A percentile compares a stretch with the other conserved stretches of the same genome.
phyloP scores from a whole-genome alignment of 805 yeast species.

The Myxozyma kluyveri region DNA sequence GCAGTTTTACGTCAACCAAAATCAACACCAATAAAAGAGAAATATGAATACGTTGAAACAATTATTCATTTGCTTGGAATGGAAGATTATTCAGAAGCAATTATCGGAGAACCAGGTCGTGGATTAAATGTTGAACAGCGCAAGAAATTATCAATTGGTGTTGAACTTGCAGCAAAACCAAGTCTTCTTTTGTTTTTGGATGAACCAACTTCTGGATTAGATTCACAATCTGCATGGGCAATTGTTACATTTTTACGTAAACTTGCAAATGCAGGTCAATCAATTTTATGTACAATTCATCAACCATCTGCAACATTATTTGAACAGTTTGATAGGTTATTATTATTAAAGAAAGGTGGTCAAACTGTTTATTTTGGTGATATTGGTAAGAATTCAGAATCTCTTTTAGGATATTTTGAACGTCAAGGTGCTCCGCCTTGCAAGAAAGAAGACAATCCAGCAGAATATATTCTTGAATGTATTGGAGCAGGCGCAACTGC shows the following conservation, averaged over 20 bases:
- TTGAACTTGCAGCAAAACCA: constrained; percentile 69
- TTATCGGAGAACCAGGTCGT: constrained; percentile 71
- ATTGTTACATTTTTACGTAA: constrained; percentile 63
- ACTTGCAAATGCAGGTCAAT: constrained; percentile 67
- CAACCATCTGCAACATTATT: constrained; percentile 71
- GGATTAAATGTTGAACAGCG: constrained; percentile 69
- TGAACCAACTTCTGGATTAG: constrained; percentile 73
- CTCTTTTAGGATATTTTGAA: constrained; percentile 65
- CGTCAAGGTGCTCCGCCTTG: constrained; percentile 63
- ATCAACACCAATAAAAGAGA: constrained; percentile 53
- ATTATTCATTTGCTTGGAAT: constrained; percentile 64
- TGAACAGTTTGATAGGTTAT: constrained; percentile 62
- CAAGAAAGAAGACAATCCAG: constrained; percentile 70
- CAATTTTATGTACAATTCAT: constrained; percentile 70
- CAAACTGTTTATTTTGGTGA: constrained; percentile 79
- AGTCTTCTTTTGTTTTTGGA: constrained; percentile 56
- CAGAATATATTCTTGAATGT: constrained; percentile 83
- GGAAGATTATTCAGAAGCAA: constrained; percentile 70
- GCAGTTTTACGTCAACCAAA: constrained; percentile 70
- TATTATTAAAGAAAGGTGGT: constrained; percentile 72
- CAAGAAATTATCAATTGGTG: constrained; percentile 66
- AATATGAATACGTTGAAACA: constrained; percentile 64
- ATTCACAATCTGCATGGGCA: constrained; percentile 62
- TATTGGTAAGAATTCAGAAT: constrained; percentile 59
- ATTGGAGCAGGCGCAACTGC: constrained; percentile 43